Conservation (phyloP, 371 early-diverging fungal genomes). For the Apophysomyces sp. region DNA sequence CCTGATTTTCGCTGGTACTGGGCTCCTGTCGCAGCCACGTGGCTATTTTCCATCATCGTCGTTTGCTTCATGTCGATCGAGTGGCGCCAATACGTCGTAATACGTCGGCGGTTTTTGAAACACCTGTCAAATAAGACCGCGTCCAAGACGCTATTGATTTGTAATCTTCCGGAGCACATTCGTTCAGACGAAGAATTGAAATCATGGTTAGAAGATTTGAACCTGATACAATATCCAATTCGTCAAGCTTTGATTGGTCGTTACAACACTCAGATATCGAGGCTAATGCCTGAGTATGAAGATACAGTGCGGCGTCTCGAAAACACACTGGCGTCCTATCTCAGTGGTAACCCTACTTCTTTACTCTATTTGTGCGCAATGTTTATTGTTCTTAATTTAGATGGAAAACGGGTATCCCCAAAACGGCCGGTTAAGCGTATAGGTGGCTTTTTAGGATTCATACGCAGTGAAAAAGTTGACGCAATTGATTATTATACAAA, state of each 20-base stretch:
- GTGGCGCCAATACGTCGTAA: constrained; percentile 46
- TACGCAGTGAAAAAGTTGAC: constrained; percentile 46
- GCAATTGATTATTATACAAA: constrained; percentile 71
- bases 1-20: constrained; percentile 45
- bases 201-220: constrained; percentile 40
- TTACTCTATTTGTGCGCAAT: neutral
- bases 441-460: constrained; percentile 17
- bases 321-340: constrained; percentile 53
- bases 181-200: constrained; percentile 46
- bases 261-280: constrained; percentile 58
- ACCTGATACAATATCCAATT: constrained; percentile 28
- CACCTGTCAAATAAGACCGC: constrained; percentile 49
- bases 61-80: constrained; percentile 43
- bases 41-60: constrained; percentile 52
- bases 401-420: neutral
- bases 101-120: constrained; percentile 53
- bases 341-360: constrained; percentile 25
- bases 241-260: constrained; percentile 64
- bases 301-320: constrained; percentile 61
- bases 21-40: constrained; percentile 59
- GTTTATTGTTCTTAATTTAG: neutral
- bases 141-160: constrained; percentile 58
- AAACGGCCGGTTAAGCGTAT: constrained; percentile 1
- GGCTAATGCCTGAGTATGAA: constrained; percentile 65
- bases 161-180: constrained; percentile 55